A percentile compares a stretch with the other conserved stretches of the same genome.
Conservation (phyloP, 495 filamentous ascomycete genomes). For the Opeltia flavorubescens region DNA sequence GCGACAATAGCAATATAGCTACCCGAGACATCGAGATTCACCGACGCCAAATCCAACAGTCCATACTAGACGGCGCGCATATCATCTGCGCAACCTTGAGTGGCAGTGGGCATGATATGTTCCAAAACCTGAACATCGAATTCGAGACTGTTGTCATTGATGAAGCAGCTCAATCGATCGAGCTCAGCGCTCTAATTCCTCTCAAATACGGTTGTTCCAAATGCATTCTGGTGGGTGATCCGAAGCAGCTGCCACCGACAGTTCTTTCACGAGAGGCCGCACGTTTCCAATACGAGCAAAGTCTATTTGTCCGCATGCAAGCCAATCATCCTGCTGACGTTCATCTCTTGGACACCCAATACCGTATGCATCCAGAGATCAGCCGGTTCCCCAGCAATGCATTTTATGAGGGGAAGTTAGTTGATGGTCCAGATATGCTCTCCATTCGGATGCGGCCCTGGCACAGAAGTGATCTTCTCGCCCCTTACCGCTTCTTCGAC, state of each 20-base stretch:
- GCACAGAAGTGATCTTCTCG: slow-evolving; percentile 69
- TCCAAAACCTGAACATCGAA: slow-evolving; percentile 83
- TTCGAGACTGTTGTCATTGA: slow-evolving; percentile 98
- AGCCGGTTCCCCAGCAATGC: slow-evolving; percentile 74
- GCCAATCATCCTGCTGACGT: slow-evolving; percentile 75
- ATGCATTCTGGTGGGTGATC: slow-evolving; percentile 94
- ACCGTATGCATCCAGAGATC: slow-evolving; percentile 98
- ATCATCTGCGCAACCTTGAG: slow-evolving; percentile 92
- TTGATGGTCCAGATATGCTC: slow-evolving; percentile 75
- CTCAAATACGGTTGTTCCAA: slow-evolving; percentile 95
- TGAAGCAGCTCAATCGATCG: slow-evolving; percentile 95
- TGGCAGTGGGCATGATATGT: slow-evolving; percentile 94
- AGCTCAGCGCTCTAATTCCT: slow-evolving; percentile 90
- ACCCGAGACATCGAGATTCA: slow-evolving; percentile 73
- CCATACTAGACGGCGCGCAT: slow-evolving; percentile 77
- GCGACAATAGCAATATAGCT: slow-evolving; percentile 65
- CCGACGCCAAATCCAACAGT: slow-evolving; percentile 71
- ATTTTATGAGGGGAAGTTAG: slow-evolving; percentile 79
- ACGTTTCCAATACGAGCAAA: slow-evolving; percentile 90
- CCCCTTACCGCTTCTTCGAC: slow-evolving; percentile 95
- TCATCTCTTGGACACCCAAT: slow-evolving; percentile 91
- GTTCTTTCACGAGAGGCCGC: slow-evolving; percentile 89
- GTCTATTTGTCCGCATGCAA: slow-evolving; percentile 96
- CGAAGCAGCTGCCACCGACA: slow-evolving; percentile 90
- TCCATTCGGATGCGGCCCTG: slow-evolving; percentile 60